Evolutionary conservation across 129 eudicot species (phyloP).

Genomic region (Pseudognaphalium luteoalbum): DNA sequence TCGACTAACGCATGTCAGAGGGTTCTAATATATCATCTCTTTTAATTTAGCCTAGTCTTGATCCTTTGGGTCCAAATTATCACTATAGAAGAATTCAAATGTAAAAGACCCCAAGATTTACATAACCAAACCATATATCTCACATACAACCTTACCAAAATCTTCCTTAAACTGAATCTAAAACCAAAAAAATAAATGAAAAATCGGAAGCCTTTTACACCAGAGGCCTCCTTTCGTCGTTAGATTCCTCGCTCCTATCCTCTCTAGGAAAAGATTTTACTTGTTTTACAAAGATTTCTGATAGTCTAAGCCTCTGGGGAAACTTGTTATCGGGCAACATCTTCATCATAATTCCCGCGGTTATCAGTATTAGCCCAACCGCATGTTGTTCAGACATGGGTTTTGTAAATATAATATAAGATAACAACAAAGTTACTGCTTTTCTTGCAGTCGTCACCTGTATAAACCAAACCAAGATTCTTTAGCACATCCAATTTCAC

Average conservation of each 20-base stretch:
- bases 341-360: conserved; percentile 71
- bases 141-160: conserved; percentile 29
- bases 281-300: conserved; percentile 32
- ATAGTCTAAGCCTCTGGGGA: conserved; percentile 27
- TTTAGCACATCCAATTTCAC: not conserved
- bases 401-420: conserved; percentile 72
- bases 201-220: conserved; percentile 36
- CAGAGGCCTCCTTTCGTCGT: conserved; percentile 43
- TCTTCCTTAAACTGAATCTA: conserved; percentile 11
- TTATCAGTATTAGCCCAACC: conserved; percentile 61
- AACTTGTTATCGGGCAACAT: conserved; percentile 64
- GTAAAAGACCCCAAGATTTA: not conserved
- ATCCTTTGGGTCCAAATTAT: not conserved
- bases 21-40: too few relatives aligned
- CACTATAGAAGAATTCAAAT: conserved; percentile 6
- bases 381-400: conserved; percentile 77
- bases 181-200: not conserved
- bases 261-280: conserved; percentile 38
- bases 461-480: conserved; percentile 17
- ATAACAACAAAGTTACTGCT: conserved; percentile 70
- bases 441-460: conserved; percentile 84
- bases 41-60: not conserved
- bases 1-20: too few relatives aligned
- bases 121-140: conserved; percentile 18
- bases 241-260: conserved; percentile 34